A percentile compares a stretch with the other conserved stretches of the same genome.
Conservation (phyloP, 306 rosid genomes). For the Fragaria vesca region DNA sequence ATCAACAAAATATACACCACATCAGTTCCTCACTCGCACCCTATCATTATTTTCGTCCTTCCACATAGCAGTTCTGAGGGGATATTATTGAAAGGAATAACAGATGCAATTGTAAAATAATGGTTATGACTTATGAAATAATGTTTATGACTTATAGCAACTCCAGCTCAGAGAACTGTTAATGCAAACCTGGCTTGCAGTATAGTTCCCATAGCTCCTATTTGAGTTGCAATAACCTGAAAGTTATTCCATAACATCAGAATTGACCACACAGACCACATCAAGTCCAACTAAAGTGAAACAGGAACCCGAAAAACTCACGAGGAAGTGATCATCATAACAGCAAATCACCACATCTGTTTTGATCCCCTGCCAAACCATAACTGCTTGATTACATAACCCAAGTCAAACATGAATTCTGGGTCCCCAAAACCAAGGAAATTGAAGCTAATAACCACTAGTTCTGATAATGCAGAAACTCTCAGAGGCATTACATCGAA, state of each 20-base stretch:
- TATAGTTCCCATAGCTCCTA: constrained; percentile 86
- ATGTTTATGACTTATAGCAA: not conserved
- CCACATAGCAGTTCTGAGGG: not conserved
- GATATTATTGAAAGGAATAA: not conserved
- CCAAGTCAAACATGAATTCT: not conserved
- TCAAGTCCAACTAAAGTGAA: not conserved
- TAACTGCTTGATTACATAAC: not conserved
- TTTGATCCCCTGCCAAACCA: constrained; percentile 63
- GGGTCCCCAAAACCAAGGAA: not conserved
- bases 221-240: constrained; percentile 84
- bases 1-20: constrained; percentile 20
- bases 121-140: too few species aligned
- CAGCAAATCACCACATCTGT: constrained; percentile 68
- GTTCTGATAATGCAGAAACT: constrained; percentile 1
- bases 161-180: not conserved
- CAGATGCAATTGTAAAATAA: not conserved
- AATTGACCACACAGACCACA: not conserved
- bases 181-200: constrained; percentile 78
- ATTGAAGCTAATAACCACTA: not conserved
- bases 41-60: not conserved
- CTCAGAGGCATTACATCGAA: constrained; percentile 16
- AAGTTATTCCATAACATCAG: constrained; percentile 17
- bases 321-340: constrained; percentile 76
- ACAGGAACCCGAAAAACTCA: constrained; percentile 36
- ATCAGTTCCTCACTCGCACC: constrained; percentile 16